Evolutionary conservation across 2,329 filamentous ascomycete species (phyloP).

Genomic region (Aureobasidium uvarum): DNA sequence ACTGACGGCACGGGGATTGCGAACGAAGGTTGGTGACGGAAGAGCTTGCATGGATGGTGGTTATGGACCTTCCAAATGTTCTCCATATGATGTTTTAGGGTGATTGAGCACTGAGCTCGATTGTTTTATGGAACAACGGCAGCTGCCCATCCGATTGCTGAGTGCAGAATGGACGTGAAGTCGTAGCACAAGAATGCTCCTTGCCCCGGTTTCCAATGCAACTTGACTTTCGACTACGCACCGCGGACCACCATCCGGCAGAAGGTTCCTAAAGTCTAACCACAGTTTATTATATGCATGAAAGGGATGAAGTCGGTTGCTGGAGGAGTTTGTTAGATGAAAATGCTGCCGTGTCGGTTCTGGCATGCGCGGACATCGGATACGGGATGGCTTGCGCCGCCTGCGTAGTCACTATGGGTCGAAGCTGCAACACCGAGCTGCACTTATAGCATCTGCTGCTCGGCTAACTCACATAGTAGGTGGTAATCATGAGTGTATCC

Average conservation of each 20-base stretch:
- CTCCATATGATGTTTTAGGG: background rate
- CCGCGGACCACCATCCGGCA: conserved; percentile 21
- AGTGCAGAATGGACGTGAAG: conserved; percentile 8
- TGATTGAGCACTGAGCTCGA: conserved; percentile 6
- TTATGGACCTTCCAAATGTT: background rate
- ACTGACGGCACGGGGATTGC: conserved; percentile 6
- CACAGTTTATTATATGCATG: conserved; percentile 17
- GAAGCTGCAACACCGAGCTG: background rate
- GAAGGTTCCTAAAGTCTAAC: background rate
- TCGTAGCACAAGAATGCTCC: background rate
- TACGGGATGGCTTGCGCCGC: conserved; percentile 23
- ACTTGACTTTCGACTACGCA: conserved; percentile 14
- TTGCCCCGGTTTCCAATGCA: background rate
- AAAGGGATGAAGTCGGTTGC: conserved; percentile 15
- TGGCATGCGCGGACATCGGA: background rate
- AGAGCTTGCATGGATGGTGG: conserved; percentile 12
- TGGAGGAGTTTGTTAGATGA: background rate
- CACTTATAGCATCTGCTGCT: background rate
- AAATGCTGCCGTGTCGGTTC: background rate
- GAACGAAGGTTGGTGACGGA: conserved; percentile 8
- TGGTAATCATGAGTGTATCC: background rate
- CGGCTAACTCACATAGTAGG: background rate
- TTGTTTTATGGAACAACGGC: conserved; percentile 20
- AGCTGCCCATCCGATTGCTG: background rate
- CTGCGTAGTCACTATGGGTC: conserved; percentile 3